Conservation (phyloP, 805 yeast genomes). For the Metschnikowia orientalis region DNA sequence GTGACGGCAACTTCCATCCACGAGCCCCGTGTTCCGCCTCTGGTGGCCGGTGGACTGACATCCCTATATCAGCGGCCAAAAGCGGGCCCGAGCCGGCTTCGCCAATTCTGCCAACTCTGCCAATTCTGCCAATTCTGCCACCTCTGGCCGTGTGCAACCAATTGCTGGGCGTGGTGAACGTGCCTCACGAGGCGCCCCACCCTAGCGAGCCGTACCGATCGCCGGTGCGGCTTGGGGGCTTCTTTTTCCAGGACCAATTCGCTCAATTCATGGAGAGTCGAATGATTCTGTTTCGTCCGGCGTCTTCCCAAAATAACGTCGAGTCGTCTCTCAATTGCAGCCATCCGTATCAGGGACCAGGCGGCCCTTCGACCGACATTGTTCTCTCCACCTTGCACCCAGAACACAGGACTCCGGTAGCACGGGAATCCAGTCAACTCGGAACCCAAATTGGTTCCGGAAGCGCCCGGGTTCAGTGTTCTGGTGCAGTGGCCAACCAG, state of each 20-base stretch:
- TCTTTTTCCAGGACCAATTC: conserved; percentile 15
- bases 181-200: conserved; percentile 15
- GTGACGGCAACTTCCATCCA: too few species aligned
- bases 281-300: conserved; percentile 14
- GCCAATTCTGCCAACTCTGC: neutral
- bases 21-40: too few species aligned
- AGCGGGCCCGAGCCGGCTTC: conserved; percentile 6
- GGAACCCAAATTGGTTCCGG: too few species aligned
- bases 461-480: conserved; percentile 2
- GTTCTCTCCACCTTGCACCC: too few species aligned
- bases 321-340: conserved; percentile 10
- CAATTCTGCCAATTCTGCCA: conserved; percentile 2
- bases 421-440: too few species aligned
- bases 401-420: too few species aligned
- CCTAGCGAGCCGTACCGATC: conserved; percentile 10
- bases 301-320: conserved; percentile 16
- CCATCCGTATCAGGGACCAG: conserved; percentile 18
- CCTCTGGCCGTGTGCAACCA: too few species aligned
- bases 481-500: conserved; percentile 4
- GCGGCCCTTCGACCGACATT: too few species aligned
- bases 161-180: too few species aligned
- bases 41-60: too few species aligned
- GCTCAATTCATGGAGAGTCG: conserved; percentile 17
- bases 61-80: too few species aligned
- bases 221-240: conserved; percentile 4